Conservation (phyloP, 1,284 basidiomycete genomes). For the Veloporphyrellus conicus region DNA sequence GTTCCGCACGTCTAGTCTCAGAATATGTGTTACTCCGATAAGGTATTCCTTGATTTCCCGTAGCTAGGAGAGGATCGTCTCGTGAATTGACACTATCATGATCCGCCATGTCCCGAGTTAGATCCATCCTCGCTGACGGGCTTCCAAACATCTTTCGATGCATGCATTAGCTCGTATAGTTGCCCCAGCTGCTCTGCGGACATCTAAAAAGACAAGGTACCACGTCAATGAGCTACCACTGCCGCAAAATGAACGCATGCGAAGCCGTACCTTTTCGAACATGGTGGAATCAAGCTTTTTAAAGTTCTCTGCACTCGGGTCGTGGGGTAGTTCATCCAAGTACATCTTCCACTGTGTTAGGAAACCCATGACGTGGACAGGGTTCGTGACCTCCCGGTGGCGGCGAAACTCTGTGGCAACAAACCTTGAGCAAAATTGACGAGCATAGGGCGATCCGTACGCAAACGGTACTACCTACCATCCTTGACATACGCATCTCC, state of each 20-base stretch:
- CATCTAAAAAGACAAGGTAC: slow-evolving; percentile 51
- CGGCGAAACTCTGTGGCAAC: slow-evolving; percentile 69
- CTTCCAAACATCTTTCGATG: slow-evolving; percentile 83
- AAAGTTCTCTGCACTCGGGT: slow-evolving; percentile 43
- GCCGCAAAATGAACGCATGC: not conserved
- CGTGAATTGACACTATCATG: slow-evolving; percentile 12
- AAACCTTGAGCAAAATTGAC: slow-evolving; percentile 3
- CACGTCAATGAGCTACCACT: not conserved
- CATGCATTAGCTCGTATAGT: slow-evolving; percentile 89
- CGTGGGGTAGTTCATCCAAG: slow-evolving; percentile 64
- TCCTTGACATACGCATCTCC: slow-evolving; percentile 88
- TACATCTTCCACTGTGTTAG: slow-evolving; percentile 91
- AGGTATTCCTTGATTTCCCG: not conserved
- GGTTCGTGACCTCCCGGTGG: slow-evolving; percentile 77
- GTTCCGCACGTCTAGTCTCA: not conserved
- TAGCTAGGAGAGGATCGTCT: slow-evolving; percentile 6
- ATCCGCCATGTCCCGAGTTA: slow-evolving; percentile 9
- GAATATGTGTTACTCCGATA: slow-evolving; percentile 5
- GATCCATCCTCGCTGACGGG: slow-evolving; percentile 29
- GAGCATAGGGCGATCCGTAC: not conserved
- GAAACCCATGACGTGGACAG: slow-evolving; percentile 87
- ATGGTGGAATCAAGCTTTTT: slow-evolving; percentile 70
- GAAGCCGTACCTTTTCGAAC: slow-evolving; percentile 66
- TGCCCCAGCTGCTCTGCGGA: slow-evolving; percentile 90
- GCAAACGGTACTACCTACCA: slow-evolving; percentile 41